A percentile compares a stretch with the other conserved stretches of the same genome.
Evolutionary conservation across 805 yeast genomes (phyloP).

Genomic region (Hanseniaspora pseudoguilliermondii): DNA sequence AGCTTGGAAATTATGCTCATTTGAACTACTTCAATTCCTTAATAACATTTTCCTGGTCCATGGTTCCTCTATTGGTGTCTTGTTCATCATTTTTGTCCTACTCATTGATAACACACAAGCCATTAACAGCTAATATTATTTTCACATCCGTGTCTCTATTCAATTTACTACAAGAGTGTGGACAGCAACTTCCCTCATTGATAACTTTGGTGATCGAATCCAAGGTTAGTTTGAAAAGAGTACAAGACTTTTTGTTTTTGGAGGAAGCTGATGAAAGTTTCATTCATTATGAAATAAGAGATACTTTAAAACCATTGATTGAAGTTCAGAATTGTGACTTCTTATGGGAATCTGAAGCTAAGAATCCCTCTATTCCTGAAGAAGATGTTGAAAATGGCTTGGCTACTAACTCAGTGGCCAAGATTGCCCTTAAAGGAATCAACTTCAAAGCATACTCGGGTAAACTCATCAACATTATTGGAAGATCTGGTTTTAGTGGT

Average conservation of each 20-base stretch:
- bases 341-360: slow-evolving; percentile 31
- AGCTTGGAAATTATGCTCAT: slow-evolving; percentile 37
- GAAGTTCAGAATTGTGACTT: slow-evolving; percentile 40
- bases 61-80: slow-evolving; percentile 53
- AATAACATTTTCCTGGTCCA: slow-evolving; percentile 46
- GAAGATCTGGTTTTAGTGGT: slow-evolving; percentile 56
- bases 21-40: slow-evolving; percentile 38
- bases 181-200: slow-evolving; percentile 44
- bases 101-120: slow-evolving; percentile 33
- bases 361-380: neutral
- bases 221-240: slow-evolving; percentile 43
- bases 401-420: slow-evolving; percentile 31
- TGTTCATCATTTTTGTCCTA: slow-evolving; percentile 48
- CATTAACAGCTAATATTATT: slow-evolving; percentile 53
- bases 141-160: slow-evolving; percentile 57
- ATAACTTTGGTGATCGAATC: slow-evolving; percentile 48
- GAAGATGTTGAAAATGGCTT: slow-evolving; percentile 27
- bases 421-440: slow-evolving; percentile 37
- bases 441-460: slow-evolving; percentile 40
- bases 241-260: slow-evolving; percentile 36
- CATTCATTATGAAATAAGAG: slow-evolving; percentile 22
- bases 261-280: slow-evolving; percentile 34
- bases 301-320: slow-evolving; percentile 25
- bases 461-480: slow-evolving; percentile 46
- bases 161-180: slow-evolving; percentile 45